Base-by-base conservation (phyloP, 495 filamentous ascomycete species). In the Penicillium taxi region DNA sequence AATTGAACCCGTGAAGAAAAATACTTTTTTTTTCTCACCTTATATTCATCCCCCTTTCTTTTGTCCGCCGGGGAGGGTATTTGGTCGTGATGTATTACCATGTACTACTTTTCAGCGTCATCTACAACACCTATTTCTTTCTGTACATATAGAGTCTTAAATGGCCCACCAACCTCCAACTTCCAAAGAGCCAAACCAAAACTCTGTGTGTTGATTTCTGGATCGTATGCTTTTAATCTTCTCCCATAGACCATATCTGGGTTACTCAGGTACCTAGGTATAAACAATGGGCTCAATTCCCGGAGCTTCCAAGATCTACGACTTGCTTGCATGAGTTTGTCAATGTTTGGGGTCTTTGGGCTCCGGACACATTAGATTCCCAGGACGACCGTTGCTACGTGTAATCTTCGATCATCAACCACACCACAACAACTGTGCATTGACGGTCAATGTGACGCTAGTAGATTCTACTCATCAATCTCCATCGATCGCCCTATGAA, bases 101-200 rank as follows among this genome's bases (percentile, higher is more conserved):
- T 59, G 56, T 59, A 59, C 53, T 59, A 59, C 56, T 59, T 59
- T 52, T 54, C 52, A 56, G 55, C 56, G 51, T 54, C 53, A 50
- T 55, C 56, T 53, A 53, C 55, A 56, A 56, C 52, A 56, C 46
- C 44, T 45, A 52, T 53, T 59, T 50, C 47, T 56, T 56, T 56
- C 42, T 65, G 61, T 66, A 66, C 61, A 66, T 66, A 66, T 66
- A 66, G 61, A 66, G 56, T 60, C 53, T 61, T n/a, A 65, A 38
- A 53, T 56, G 52, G 52, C 52, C 52, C 43, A 52, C 41, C 53
- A 47, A 56, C 51, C 53, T n/a, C 50, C 51, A 48, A 47, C 41
- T 53, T 54, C 42, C 44, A 48, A 55, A 41, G 53, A 56, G 53
- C 53, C 53, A 56, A 55, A 51, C 44, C 42, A 56, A 56, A 56